Base-by-base conservation (phyloP, 768 basidiomycete species). In the Termitomyces sp. region DNA sequence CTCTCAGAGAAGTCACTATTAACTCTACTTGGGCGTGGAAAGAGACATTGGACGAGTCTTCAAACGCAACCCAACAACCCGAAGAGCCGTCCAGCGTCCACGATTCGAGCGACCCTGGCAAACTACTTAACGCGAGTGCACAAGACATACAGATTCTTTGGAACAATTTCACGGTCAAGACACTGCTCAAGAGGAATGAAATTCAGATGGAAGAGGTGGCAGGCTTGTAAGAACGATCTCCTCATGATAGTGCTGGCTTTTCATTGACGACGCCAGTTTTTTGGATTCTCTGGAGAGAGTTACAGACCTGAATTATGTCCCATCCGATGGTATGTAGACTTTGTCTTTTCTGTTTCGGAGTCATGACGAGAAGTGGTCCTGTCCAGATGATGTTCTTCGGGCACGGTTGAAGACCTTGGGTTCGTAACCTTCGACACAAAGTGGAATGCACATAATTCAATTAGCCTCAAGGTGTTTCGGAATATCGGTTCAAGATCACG, bases 81-180 rank as follows among this genome's bases (percentile, higher is more conserved):
- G 68, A 70, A 32, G 65, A 69, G 12, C 62, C 62, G 20, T 63
- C 72, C 27, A 73, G 76, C 59, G 77, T 71, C 72, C 71, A 75
- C 9, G 77, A 81, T 60, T 76, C 76, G 5, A 71, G 76, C 31
- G 86, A 87, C 54, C 83, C 86, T 0, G 79, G 80, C 2, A 67
- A 76, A 2, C 68, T 89, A 18, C 67, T 89, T 15, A 70, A 83
- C 53, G 77, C 78, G 6, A 86, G 83, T 56, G 70, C 76, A 4
- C 79, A 81, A 23, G 88, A 90, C 60, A 88, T 89, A 79, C 74
- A 74, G 22, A 66, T 67, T 40, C 73, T 91, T 9, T 89, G 88
- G 88, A 71, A 68, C n/a, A 80, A 86, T 58, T 71, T 78, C 5
- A 72, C 73, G 16, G 73, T 88, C 29, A 76, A 73, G 57, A 65